Conservation (phyloP, 1,139 yeast species). For the Diutina scorzettiae region DNA sequence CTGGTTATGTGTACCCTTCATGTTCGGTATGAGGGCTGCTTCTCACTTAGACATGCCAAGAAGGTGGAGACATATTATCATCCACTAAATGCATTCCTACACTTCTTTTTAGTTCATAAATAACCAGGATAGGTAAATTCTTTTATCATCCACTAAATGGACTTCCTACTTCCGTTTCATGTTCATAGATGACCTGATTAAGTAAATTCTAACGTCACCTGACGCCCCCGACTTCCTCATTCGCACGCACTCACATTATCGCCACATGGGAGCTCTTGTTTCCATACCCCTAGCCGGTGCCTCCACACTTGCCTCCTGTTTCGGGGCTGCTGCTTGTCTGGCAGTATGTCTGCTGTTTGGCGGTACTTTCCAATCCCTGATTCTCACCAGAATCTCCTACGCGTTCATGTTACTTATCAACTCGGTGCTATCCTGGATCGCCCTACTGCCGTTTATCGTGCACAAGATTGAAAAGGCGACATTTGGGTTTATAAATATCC, state of each 20-base stretch:
- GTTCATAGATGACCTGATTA: too few relatives aligned
- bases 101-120: too few relatives aligned
- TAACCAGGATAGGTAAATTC: too few relatives aligned
- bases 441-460: constrained; percentile 72
- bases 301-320: constrained; percentile 1
- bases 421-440: constrained; percentile 82
- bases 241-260: neutral
- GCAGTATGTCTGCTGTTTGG: constrained; percentile 28
- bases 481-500: constrained; percentile 51
- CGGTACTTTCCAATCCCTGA: constrained; percentile 53
- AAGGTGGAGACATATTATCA: too few relatives aligned
- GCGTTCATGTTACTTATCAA: constrained; percentile 70
- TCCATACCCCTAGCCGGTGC: constrained; percentile 46
- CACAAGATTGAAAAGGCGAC: constrained; percentile 64
- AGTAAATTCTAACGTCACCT: too few relatives aligned
- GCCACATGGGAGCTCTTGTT: constrained; percentile 68
- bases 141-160: too few relatives aligned
- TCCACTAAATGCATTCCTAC: too few relatives aligned
- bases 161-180: too few relatives aligned
- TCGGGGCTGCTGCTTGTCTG: constrained; percentile 5
- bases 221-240: too few relatives aligned
- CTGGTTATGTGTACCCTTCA: neutral
- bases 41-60: too few relatives aligned
- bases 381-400: constrained; percentile 62
- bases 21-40: too few relatives aligned